Conservation (phyloP, 805 yeast genomes). For the Huiozyma naganishii region DNA sequence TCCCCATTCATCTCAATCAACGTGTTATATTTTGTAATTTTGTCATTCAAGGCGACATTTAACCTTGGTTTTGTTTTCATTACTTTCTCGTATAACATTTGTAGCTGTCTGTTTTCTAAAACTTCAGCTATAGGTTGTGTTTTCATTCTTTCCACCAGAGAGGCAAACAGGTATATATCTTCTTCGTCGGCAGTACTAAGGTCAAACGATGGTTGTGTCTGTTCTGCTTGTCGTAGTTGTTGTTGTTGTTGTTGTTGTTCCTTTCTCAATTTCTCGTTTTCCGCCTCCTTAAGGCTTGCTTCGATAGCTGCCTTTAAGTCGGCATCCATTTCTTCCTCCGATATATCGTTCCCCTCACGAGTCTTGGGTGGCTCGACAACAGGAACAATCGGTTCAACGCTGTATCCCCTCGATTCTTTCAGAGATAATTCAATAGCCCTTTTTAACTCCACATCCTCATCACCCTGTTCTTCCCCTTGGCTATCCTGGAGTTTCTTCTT, state of each 20-base stretch:
- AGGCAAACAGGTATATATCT: conserved; percentile 55
- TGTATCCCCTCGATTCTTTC: conserved; percentile 32
- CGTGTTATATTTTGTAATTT: conserved; percentile 51
- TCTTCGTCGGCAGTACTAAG: conserved; percentile 58
- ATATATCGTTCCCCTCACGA: conserved; percentile 33
- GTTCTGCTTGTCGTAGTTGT: conserved; percentile 4
- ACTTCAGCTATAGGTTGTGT: conserved; percentile 35
- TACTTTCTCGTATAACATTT: conserved; percentile 43
- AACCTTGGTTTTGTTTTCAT: conserved; percentile 58
- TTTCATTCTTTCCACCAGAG: conserved; percentile 46
- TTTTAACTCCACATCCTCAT: conserved; percentile 66
- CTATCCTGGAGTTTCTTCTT: conserved; percentile 10
- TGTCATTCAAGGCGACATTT: conserved; percentile 44
- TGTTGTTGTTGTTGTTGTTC: conserved; percentile 7
- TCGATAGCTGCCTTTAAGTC: conserved; percentile 91
- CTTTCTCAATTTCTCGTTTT: conserved; percentile 29
- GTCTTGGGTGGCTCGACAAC: conserved; percentile 7
- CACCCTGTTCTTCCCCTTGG: conserved; percentile 7
- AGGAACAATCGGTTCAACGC: conserved; percentile 22
- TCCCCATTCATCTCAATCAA: conserved; percentile 68
- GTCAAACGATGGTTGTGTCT: conserved; percentile 14
- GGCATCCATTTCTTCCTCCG: conserved; percentile 67
- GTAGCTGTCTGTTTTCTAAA: conserved; percentile 24
- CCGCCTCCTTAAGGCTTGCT: conserved; percentile 73
- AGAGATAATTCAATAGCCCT: conserved; percentile 73